Evolutionary conservation across 139 green algal species (phyloP).

Genomic region (Spirogloea muscicola): DNA sequence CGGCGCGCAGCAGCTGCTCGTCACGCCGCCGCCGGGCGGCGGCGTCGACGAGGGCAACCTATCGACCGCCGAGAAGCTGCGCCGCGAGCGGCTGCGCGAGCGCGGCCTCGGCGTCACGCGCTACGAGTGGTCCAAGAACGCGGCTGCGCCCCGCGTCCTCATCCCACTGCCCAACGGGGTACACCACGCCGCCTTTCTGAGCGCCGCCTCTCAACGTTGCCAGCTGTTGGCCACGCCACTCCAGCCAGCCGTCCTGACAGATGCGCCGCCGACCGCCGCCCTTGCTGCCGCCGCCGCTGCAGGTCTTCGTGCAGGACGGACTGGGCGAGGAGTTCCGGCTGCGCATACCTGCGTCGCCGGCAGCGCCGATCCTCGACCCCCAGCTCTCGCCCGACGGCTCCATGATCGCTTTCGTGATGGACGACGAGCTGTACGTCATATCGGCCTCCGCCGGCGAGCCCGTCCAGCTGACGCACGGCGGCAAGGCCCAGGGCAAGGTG

Average conservation of each 20-base stretch:
- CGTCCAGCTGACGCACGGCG: constrained; percentile 32
- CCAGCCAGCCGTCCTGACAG: too few species aligned
- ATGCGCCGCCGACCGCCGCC: not conserved
- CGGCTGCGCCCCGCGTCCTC: constrained; percentile 12
- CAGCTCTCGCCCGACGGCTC: constrained; percentile 50
- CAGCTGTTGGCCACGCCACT: too few species aligned
- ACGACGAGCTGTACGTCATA: constrained; percentile 51
- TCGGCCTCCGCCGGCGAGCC: constrained; percentile 11
- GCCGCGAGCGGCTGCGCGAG: constrained; percentile 43
- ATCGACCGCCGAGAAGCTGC: constrained; percentile 41
- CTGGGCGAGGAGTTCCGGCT: constrained; percentile 26
- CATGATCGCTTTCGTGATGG: constrained; percentile 39
- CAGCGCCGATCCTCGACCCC: constrained; percentile 44
- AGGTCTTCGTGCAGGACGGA: constrained; percentile 46
- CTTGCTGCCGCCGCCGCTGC: not conserved
- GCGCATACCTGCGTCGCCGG: constrained; percentile 15
- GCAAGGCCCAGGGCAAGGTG: constrained; percentile 23
- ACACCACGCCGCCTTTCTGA: not conserved
- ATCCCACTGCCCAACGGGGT: constrained; percentile 46
- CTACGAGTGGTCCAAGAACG: constrained; percentile 48
- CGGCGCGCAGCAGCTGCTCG: constrained; percentile 36
- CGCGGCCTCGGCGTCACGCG: constrained; percentile 44
- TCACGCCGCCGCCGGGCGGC: constrained; percentile 15
- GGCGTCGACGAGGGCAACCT: constrained; percentile 44
- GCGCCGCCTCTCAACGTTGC: too few species aligned